Percentiles rank a stretch among this genome's conserved stretches.
Evolutionary conservation across 2,329 filamentous ascomycete species (phyloP).

Genomic region (Curvularia spicifera): DNA sequence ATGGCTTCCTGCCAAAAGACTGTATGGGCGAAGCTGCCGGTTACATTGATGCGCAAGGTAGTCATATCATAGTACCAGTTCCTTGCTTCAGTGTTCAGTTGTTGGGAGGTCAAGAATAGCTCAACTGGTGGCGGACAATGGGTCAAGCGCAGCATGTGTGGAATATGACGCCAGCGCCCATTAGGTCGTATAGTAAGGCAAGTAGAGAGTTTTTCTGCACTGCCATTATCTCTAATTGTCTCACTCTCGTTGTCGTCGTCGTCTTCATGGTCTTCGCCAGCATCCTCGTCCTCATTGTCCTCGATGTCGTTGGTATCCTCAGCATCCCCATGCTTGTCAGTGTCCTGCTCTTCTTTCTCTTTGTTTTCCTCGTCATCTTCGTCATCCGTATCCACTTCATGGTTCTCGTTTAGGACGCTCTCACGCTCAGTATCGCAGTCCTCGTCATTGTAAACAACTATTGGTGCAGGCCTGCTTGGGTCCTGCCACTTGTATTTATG

Average conservation of each 20-base stretch:
- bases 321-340: not conserved
- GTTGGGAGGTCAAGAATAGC: conserved; percentile 39
- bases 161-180: conserved; percentile 44
- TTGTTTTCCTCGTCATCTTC: conserved; percentile 5
- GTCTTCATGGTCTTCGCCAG: not conserved
- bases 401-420: conserved; percentile 2
- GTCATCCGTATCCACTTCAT: conserved; percentile 9
- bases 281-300: conserved; percentile 6
- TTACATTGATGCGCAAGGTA: conserved; percentile 39
- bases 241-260: not conserved
- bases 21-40: conserved; percentile 43
- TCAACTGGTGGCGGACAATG: conserved; percentile 40
- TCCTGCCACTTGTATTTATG: conserved; percentile 19
- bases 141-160: conserved; percentile 43
- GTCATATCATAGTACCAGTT: conserved; percentile 46
- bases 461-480: conserved; percentile 18
- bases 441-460: conserved; percentile 18
- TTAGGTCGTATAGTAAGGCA: conserved; percentile 23
- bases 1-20: conserved; percentile 43
- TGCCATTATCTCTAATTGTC: conserved; percentile 7
- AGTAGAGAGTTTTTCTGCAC: conserved; percentile 12
- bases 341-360: conserved; percentile 1
- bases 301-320: not conserved
- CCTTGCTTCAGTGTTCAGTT: conserved; percentile 39
- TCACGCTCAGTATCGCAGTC: conserved; percentile 17